Base-by-base conservation (phyloP, 306 rosid genomes). In the Biancaea sappan region DNA sequence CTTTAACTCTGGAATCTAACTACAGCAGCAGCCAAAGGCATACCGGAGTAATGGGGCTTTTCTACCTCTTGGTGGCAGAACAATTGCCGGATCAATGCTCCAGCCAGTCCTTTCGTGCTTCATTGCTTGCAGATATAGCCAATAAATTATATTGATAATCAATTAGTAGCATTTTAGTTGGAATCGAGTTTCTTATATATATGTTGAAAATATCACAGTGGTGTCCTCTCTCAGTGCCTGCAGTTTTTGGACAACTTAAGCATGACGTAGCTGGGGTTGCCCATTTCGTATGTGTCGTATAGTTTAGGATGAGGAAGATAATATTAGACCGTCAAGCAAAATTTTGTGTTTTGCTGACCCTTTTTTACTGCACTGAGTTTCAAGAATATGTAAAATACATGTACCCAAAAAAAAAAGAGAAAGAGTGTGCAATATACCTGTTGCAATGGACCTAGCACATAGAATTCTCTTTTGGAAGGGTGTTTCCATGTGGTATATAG, bases 21-120 rank as follows among this genome's bases (percentile, higher is more conserved):
- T 93, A 93, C 46, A 79, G 68, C 67, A 76, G 81, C 81, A 34
- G 35, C n/a, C 66, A 11, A 22, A 53, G 46, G 2, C 96, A 88
- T 81, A 84, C 82, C 0, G 98, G 96, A 69, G 93, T 90, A 2
- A 93, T 93, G 96, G 96, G 92, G 12, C 78, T 90, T 29, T 87
- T 93, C 73, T 82, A 88, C 74, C 75, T 93, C 4, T 58, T 90
- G 53, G 89, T 90, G 41, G 88, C 98, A 32, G 90, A 90, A 31
- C 44, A 85, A 31, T 44, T 88, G 1, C 96, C 96, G 13, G 53
- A 43, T 0, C 79, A 79, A 43, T 10, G 78, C 3, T 52, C 86
- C 3, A 53, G 5, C 3, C 57, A 72, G 57, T 67, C 64, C 35
- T 43, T 53, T 28, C 80, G 69, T 44, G 21, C 85, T 73, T 79